These are phyloP conservation scores for Mortierella claussenii DNA, from an alignment of 192 early-diverging fungal genomes.

Conservation along the genomic window DNA sequence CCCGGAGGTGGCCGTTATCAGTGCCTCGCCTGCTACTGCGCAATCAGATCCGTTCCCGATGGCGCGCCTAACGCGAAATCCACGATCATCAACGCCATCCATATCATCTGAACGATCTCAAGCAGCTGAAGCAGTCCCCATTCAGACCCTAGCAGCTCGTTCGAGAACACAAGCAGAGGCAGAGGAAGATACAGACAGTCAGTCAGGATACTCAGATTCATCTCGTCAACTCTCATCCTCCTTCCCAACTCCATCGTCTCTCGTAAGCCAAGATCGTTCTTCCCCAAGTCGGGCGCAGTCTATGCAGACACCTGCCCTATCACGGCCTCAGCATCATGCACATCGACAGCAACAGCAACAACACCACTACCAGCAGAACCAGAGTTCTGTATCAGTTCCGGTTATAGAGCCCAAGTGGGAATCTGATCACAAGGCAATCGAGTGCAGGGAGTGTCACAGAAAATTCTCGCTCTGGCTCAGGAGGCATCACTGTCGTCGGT, in stretches of 20 bases:
- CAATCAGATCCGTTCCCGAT: slow-evolving; percentile 33
- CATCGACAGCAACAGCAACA: too few species aligned
- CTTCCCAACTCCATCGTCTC: background rate
- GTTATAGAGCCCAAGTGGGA: slow-evolving; percentile 76
- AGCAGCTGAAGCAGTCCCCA: background rate
- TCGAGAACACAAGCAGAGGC: background rate
- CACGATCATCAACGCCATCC: slow-evolving; percentile 21
- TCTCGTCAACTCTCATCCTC: background rate
- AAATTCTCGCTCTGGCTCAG: slow-evolving; percentile 82
- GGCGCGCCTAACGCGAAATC: slow-evolving; percentile 29
- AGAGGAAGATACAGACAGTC: background rate
- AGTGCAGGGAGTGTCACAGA: slow-evolving; percentile 74
- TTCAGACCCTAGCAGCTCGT: background rate
- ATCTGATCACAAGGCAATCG: slow-evolving; percentile 71
- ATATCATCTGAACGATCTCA: slow-evolving; percentile 9
- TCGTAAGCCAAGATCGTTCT: slow-evolving; percentile 4
- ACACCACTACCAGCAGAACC: background rate
- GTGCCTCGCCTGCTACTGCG: slow-evolving; percentile 15
- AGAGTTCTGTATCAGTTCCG: background rate
- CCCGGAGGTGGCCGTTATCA: slow-evolving; percentile 15
- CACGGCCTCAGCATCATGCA: background rate
- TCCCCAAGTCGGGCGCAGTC: background rate
- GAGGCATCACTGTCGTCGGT: slow-evolving; percentile 93
- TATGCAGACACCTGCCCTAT: background rate
- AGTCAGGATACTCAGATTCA: background rate